phyloP scores from a whole-genome alignment of 108 stramenopile genomes.

The Fragilariopsis cylindrus region DNA sequence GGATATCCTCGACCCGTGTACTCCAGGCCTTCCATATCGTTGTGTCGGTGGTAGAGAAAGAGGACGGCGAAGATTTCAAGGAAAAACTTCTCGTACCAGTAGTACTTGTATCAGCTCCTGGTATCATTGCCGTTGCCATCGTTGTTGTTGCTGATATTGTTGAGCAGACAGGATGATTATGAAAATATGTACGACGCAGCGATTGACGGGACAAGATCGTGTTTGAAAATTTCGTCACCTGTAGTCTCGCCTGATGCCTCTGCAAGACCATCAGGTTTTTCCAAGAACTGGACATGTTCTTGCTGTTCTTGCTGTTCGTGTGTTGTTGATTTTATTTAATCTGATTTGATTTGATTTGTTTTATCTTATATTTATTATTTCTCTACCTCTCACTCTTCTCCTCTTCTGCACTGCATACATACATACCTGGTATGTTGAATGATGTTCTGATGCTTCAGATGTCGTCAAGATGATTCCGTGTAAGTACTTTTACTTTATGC shows the following conservation, averaged over 20 bases:
- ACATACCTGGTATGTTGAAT: no score
- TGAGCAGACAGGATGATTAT: not conserved
- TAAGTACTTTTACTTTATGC: no score
- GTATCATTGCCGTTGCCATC: not conserved
- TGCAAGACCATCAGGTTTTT: constrained; percentile 2
- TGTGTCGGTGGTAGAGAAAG: not conserved
- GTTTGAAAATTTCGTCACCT: not conserved
- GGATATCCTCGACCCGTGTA: constrained; percentile 16
- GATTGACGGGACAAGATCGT: not conserved
- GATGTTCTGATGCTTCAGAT: no score
- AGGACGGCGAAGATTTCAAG: not conserved
- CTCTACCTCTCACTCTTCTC: no score
- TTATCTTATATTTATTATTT: no score
- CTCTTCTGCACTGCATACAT: no score
- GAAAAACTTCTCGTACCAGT: not conserved
- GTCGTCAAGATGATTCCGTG: no score
- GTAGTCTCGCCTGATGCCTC: not conserved
- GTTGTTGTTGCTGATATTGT: not conserved
- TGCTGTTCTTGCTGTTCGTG: no score
- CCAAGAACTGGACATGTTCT: constrained; percentile 3
- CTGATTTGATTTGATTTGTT: no score
- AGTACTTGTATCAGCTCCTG: not conserved
- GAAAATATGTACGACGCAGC: not conserved
- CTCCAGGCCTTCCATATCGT: constrained; percentile 6
- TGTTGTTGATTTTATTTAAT: no score